Evolutionary conservation across 2,329 filamentous ascomycete genomes (phyloP).

Genomic region (Penicillium griseofulvum): DNA sequence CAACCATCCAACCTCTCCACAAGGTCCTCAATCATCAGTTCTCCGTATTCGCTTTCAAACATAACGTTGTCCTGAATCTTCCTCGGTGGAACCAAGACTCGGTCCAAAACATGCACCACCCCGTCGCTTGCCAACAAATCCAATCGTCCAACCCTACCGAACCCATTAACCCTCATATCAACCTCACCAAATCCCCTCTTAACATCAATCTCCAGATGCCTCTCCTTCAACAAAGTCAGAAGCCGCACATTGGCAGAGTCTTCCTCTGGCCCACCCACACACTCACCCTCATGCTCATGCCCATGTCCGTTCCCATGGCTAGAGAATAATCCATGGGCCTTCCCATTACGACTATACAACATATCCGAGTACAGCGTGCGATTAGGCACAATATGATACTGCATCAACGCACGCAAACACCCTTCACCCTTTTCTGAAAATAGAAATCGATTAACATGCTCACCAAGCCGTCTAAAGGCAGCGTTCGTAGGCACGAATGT

Average conservation of each 20-base stretch:
- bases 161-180: conserved; percentile 72
- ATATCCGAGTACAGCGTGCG: conserved; percentile 76
- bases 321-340: conserved; percentile 22
- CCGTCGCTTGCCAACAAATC: conserved; percentile 76
- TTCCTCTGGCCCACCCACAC: conserved; percentile 36
- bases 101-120: conserved; percentile 73
- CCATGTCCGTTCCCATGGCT: neutral
- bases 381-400: conserved; percentile 74
- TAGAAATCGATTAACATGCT: conserved; percentile 74
- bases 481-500: conserved; percentile 77
- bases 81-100: conserved; percentile 74
- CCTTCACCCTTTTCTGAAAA: conserved; percentile 73
- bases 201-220: conserved; percentile 69
- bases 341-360: conserved; percentile 58
- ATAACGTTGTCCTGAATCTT: conserved; percentile 27
- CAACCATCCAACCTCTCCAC: conserved; percentile 19
- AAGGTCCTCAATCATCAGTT: conserved; percentile 19
- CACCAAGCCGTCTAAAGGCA: conserved; percentile 75
- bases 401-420: conserved; percentile 73
- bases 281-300: conserved; percentile 38
- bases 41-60: conserved; percentile 5
- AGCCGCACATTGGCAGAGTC: conserved; percentile 26
- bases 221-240: conserved; percentile 60
- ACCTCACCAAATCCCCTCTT: conserved; percentile 65
- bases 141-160: conserved; percentile 61